Evolutionary conservation across 805 yeast genomes (phyloP).

Genomic region (Saccharomycopsis vini): DNA sequence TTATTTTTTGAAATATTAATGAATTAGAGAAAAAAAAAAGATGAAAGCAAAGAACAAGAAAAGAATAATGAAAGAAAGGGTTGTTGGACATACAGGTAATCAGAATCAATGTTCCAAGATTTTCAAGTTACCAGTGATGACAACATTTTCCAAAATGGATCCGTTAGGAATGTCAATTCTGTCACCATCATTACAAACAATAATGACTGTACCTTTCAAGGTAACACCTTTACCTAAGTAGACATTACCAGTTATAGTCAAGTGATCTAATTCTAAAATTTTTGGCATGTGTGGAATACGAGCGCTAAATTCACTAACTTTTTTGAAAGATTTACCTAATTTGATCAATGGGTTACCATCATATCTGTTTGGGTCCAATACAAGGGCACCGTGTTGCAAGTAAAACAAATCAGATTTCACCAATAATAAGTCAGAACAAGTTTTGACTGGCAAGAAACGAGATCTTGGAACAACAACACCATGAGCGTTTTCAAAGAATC

Average conservation of each 20-base stretch:
- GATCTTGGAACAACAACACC: slow-evolving; percentile 98
- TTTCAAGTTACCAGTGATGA: slow-evolving; percentile 91
- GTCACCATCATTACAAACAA: slow-evolving; percentile 95
- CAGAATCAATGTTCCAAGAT: slow-evolving; percentile 83
- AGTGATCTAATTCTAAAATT: slow-evolving; percentile 92
- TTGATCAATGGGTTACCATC: slow-evolving; percentile 91
- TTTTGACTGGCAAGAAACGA: slow-evolving; percentile 95
- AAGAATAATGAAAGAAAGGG: too few species aligned
- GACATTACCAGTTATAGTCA: slow-evolving; percentile 96
- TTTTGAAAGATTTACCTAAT: slow-evolving; percentile 93
- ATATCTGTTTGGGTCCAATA: slow-evolving; percentile 74
- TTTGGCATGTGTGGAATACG: slow-evolving; percentile 94
- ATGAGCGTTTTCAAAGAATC: slow-evolving; percentile 89
- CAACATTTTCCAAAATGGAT: slow-evolving; percentile 88
- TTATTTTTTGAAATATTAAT: too few species aligned
- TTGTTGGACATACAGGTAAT: too few species aligned
- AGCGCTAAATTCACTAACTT: slow-evolving; percentile 81
- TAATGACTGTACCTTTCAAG: slow-evolving; percentile 93
- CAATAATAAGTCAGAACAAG: slow-evolving; percentile 86
- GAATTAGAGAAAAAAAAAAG: too few species aligned
- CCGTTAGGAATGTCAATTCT: slow-evolving; percentile 97
- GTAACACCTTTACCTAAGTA: slow-evolving; percentile 81
- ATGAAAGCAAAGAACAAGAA: too few species aligned
- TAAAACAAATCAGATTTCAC: slow-evolving; percentile 92
- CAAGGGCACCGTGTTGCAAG: slow-evolving; percentile 85